phyloP scores from a whole-genome alignment of 2,329 filamentous ascomycete species.

The Fusarium pseudoanthophilum region DNA sequence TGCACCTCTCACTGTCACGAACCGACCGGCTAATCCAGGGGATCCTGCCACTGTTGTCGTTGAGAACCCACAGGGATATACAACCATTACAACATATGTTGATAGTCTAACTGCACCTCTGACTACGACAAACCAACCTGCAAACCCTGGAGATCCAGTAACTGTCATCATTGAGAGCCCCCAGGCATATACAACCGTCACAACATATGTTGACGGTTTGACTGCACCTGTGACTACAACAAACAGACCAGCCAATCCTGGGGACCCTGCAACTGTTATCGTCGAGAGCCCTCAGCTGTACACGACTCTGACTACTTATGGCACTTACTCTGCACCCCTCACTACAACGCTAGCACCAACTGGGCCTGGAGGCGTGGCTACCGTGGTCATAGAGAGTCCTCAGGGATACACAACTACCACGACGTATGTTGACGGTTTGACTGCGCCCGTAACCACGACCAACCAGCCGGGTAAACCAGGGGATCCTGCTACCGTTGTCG shows the following conservation, averaged over 20 bases:
- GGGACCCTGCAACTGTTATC: neutral
- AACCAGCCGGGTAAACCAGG: neutral
- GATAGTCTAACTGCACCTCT: neutral
- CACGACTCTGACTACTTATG: too few species aligned
- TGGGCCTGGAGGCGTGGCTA: neutral
- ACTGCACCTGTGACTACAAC: neutral
- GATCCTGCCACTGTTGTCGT: neutral
- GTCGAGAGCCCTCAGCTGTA: neutral
- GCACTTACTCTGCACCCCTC: too few species aligned
- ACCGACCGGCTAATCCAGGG: neutral
- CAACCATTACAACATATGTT: neutral
- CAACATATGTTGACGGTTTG: neutral
- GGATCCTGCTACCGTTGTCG: neutral
- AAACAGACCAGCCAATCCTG: neutral
- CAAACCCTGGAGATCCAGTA: accelerated
- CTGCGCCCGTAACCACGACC: neutral
- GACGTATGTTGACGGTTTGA: neutral
- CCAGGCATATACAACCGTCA: neutral
- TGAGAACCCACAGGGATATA: neutral
- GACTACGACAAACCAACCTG: neutral
- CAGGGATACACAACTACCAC: neutral
- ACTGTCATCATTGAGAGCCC: accelerated
- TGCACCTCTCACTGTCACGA: accelerated
- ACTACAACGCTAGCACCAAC: neutral
- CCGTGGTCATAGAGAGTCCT: neutral